Evolutionary conservation across 2,329 filamentous ascomycete species (phyloP), one percentile per base, ranked within the genome.

Genomic region (Calonectria pseudoreteaudii): DNA sequence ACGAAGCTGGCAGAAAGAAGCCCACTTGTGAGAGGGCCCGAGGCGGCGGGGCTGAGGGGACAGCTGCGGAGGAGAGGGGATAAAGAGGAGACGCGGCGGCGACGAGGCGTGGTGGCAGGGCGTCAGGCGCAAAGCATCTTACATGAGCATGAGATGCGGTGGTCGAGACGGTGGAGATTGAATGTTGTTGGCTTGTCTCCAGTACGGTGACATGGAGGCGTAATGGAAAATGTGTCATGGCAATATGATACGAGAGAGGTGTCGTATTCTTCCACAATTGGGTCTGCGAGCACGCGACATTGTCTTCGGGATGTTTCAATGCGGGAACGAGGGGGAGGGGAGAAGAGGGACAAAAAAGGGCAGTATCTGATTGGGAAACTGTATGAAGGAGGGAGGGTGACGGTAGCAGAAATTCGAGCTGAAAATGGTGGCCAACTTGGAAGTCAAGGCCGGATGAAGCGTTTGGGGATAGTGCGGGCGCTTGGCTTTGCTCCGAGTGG

Each of bases 11-110:
- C 34, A 31, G 53, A 36, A 20, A 20, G 20, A 56, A 76, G 66
- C 67, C 68, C 65, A 68, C 71, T 70, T 66, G 62, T 67, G 38
- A 73, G 41, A 70, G 71, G 56, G 64, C 68, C 60, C 28, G 69
- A 76, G 66, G 72, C 30, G 66, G 74, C 36, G 73, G 69, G 76
- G 76, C 70, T 64, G 71, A 73, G 68, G 72, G 44, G 69, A 62
- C 56, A 30, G 66, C 30, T 60, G 68, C 72, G 70, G 71, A 41
- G 28, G 66, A 68, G 70, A 53, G 69, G 65, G 52, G 73, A 74
- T 41, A 73, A 36, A 31, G 69, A 74, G 76, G 75, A 70, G 75
- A 53, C 44, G 47, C 67, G 50, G 56, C 53, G 36, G 68, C 71
- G 60, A 52, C 47, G 56, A 58, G 69, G 66, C 53, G 28, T 47